A percentile compares a stretch with the other conserved stretches of the same genome.
phyloP scores from a whole-genome alignment of 805 yeast species.

The Candida railenensis region DNA sequence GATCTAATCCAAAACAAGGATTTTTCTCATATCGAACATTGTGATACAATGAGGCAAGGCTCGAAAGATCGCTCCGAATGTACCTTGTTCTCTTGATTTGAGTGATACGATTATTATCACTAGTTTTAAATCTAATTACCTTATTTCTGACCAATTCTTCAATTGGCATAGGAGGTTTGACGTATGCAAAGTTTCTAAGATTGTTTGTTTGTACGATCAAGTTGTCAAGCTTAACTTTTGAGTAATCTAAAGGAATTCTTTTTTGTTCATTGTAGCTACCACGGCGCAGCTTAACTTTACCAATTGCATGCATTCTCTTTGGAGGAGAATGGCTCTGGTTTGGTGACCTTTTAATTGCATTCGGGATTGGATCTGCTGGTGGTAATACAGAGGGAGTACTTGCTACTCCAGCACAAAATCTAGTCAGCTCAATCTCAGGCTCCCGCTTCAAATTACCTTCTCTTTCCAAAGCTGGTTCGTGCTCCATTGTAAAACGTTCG shows the following conservation, averaged over 20 bases:
- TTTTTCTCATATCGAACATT: slow-evolving; percentile 14
- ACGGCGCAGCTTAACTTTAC: not conserved
- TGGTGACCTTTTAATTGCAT: not conserved
- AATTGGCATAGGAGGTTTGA: not conserved
- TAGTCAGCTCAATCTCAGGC: too few species aligned
- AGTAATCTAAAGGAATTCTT: not conserved
- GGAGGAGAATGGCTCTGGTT: not conserved
- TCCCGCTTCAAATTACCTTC: too few species aligned
- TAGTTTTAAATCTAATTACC: not conserved
- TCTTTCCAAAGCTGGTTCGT: too few species aligned
- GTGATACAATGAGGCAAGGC: not conserved
- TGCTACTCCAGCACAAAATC: too few species aligned
- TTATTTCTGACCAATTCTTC: slow-evolving; percentile 3
- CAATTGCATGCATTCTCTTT: not conserved
- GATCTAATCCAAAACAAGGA: slow-evolving; percentile 9
- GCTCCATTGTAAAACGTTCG: not conserved
- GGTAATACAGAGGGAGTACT: too few species aligned
- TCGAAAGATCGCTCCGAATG: slow-evolving; percentile 10
- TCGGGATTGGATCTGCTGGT: not conserved
- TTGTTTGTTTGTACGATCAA: not conserved
- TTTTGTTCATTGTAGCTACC: not conserved
- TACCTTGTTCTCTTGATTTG: slow-evolving; percentile 4
- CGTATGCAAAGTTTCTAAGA: not conserved
- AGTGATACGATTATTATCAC: not conserved
- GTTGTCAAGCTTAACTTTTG: not conserved